A percentile compares a stretch with the other conserved stretches of the same genome.
These are phyloP conservation scores for Bassia scoparia DNA, from an alignment of 148 eudicot species.

Conservation along the genomic window DNA sequence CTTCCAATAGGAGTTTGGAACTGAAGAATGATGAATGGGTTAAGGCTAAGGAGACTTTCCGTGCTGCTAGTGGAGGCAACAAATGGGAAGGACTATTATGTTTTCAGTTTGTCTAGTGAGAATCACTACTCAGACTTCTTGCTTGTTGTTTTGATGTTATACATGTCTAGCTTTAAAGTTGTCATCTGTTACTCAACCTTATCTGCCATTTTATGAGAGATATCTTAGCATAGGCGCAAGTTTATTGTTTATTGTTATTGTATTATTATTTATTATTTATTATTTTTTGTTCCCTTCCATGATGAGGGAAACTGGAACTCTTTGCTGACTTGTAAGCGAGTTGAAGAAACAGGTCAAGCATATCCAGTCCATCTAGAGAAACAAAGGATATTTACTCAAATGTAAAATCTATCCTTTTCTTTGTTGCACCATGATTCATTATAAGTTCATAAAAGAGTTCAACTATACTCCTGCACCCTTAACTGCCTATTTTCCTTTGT, in stretches of 20 bases:
- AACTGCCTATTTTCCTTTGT: too few relatives aligned
- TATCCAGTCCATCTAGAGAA: slow-evolving; percentile 94
- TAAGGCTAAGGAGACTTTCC: slow-evolving; percentile 95
- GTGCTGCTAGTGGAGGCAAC: slow-evolving; percentile 85
- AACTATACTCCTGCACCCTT: not conserved
- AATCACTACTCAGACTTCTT: too few relatives aligned
- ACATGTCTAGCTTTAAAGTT: not conserved
- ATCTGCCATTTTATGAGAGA: not conserved
- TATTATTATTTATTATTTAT: slow-evolving; percentile 22
- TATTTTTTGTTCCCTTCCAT: slow-evolving; percentile 23
- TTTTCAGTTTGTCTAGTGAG: slow-evolving; percentile 81
- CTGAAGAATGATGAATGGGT: slow-evolving; percentile 99
- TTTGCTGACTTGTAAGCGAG: slow-evolving; percentile 89
- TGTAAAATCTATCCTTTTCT: slow-evolving; percentile 55
- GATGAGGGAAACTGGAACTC: slow-evolving; percentile 96
- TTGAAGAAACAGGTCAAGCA: slow-evolving; percentile 76
- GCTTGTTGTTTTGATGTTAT: not conserved
- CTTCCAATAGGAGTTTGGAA: slow-evolving; percentile 82
- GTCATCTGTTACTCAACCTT: slow-evolving; percentile 7
- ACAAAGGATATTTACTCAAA: slow-evolving; percentile 83
- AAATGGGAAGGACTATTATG: slow-evolving; percentile 79
- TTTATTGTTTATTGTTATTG: not conserved
- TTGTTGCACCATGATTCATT: too few relatives aligned
- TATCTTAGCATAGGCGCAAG: not conserved
- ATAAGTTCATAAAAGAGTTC: too few relatives aligned